Percentiles rank a stretch among this genome's conserved stretches.
Conservation (phyloP, 129 eudicot genomes). For the Pittosporum tobira region DNA sequence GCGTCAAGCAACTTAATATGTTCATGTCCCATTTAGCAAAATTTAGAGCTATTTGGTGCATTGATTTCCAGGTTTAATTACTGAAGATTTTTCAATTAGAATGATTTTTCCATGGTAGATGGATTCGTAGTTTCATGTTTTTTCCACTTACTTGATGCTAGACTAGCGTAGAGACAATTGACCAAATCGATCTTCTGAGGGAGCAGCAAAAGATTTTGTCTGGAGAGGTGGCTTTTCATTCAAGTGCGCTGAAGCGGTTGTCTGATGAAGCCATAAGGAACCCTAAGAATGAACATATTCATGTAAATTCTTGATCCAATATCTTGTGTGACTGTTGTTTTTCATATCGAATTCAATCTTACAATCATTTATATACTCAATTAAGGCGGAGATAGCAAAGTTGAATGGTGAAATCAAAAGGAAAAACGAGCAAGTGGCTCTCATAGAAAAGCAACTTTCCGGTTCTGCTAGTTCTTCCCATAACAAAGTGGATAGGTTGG, state of each 20-base stretch:
- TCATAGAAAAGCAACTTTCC: conserved; percentile 48
- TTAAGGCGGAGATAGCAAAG: conserved; percentile 56
- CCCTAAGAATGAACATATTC: conserved; percentile 47
- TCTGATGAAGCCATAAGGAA: conserved; percentile 50
- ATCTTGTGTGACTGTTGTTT: conserved; percentile 11
- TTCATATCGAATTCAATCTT: conserved; percentile 15
- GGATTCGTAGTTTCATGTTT: conserved; percentile 5
- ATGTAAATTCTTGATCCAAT: conserved; percentile 30
- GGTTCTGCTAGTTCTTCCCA: conserved; percentile 31
- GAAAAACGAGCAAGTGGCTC: conserved; percentile 64
- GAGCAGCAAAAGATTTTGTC: conserved; percentile 91
- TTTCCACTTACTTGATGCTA: conserved; percentile 22
- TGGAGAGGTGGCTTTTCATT: conserved; percentile 86
- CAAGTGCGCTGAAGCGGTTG: conserved; percentile 68
- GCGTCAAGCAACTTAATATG: conserved; percentile 1
- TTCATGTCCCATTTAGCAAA: neutral
- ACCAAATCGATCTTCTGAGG: conserved; percentile 81
- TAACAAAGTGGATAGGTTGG: conserved; percentile 43
- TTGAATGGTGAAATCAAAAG: conserved; percentile 60
- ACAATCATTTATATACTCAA: conserved; percentile 8
- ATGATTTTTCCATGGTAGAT: neutral
- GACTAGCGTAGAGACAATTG: conserved; percentile 62
- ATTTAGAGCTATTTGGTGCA: neutral
- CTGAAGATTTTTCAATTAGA: neutral
- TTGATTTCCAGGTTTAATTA: neutral